phyloP scores from a whole-genome alignment of 164 flowering plant species.

The Vitis cinerea region DNA sequence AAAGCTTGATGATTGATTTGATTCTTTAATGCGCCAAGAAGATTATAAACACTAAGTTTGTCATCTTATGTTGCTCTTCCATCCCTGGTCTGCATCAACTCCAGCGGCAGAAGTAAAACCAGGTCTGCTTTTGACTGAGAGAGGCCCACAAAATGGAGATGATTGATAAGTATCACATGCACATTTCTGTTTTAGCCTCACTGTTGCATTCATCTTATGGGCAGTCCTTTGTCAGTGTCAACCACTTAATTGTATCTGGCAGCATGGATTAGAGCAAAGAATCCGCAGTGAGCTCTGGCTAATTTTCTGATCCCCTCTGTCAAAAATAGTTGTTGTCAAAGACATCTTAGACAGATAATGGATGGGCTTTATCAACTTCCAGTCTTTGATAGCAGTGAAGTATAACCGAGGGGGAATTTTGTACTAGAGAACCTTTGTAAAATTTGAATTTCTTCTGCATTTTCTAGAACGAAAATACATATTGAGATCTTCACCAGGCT shows the following conservation, averaged over 20 bases:
- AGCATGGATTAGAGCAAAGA: constrained; percentile 2
- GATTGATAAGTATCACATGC: constrained; percentile 30
- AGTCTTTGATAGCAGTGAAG: neutral
- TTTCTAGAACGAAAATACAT: too few relatives aligned
- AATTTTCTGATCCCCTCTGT: neutral
- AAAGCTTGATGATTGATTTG: too few relatives aligned
- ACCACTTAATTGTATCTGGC: constrained; percentile 20
- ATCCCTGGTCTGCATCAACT: neutral
- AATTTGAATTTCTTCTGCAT: too few relatives aligned
- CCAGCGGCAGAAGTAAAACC: constrained; percentile 5
- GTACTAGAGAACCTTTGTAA: too few relatives aligned
- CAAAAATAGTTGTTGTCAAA: constrained; percentile 5
- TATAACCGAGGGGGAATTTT: too few relatives aligned
- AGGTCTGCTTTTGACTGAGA: constrained; percentile 17
- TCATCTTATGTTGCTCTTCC: too few relatives aligned
- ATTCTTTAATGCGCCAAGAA: too few relatives aligned
- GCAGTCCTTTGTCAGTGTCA: constrained; percentile 9
- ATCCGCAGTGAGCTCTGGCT: neutral
- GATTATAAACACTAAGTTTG: too few relatives aligned
- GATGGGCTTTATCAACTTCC: constrained; percentile 1
- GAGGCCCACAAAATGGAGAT: constrained; percentile 31
- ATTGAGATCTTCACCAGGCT: neutral
- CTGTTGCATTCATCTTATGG: constrained; percentile 49
- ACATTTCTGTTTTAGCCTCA: constrained; percentile 11
- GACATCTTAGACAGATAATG: neutral